Conservation (phyloP, 1,139 yeast genomes). For the Zygosaccharomyces sapae region DNA sequence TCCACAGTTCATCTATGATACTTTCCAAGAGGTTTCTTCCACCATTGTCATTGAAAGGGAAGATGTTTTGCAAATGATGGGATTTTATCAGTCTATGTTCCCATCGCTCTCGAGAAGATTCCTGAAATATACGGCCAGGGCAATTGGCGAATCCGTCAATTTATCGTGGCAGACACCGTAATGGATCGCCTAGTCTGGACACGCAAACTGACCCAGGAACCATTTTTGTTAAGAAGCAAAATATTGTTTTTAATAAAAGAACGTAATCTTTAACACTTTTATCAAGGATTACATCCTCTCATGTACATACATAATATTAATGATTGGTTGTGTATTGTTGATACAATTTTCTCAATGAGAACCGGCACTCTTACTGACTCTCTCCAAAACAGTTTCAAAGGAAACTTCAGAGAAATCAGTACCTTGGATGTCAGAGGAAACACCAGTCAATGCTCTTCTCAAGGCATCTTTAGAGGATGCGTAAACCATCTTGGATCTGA, state of each 20-base stretch:
- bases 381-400: constrained; percentile 86
- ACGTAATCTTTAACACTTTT: constrained; percentile 1
- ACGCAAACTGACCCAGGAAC: constrained; percentile 57
- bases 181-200: constrained; percentile 56
- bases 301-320: background rate
- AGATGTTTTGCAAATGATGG: constrained; percentile 54
- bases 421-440: constrained; percentile 92
- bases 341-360: constrained; percentile 42
- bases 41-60: constrained; percentile 42
- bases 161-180: constrained; percentile 57
- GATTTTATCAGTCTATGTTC: constrained; percentile 52
- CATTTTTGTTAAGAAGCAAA: constrained; percentile 44
- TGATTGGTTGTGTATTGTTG: too few relatives aligned
- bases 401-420: constrained; percentile 97
- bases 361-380: constrained; percentile 79
- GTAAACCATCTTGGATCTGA: constrained; percentile 93
- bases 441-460: constrained; percentile 95
- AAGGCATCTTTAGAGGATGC: constrained; percentile 97
- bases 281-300: constrained; percentile 2
- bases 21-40: constrained; percentile 42
- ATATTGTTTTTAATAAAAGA: constrained; percentile 7
- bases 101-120: constrained; percentile 50
- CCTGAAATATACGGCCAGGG: constrained; percentile 63
- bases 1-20: constrained; percentile 52
- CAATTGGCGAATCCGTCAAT: constrained; percentile 57